Evolutionary conservation across 495 filamentous ascomycete species (phyloP).

Genomic region (Neurospora intermedia): DNA sequence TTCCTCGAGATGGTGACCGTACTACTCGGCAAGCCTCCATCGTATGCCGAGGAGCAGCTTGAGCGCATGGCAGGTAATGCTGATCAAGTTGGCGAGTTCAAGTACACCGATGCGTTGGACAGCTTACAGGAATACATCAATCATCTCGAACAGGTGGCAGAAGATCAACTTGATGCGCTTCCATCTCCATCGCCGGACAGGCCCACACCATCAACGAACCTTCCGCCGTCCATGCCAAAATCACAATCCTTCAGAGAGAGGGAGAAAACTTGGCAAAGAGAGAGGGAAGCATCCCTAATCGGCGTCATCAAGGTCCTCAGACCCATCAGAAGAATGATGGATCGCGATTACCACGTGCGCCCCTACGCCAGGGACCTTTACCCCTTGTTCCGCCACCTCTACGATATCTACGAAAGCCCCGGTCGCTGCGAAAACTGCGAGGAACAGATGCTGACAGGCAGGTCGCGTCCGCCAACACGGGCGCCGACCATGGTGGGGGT

Average conservation of each 20-base stretch:
- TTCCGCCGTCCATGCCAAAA: not conserved
- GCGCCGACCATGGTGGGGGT: not conserved
- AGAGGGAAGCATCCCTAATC: constrained; percentile 5
- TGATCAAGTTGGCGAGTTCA: constrained; percentile 7
- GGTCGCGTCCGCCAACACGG: constrained; percentile 1
- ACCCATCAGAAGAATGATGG: constrained; percentile 20
- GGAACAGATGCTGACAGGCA: constrained; percentile 14
- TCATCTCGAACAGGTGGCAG: constrained; percentile 7
- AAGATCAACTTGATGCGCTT: constrained; percentile 4
- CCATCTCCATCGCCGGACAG: not conserved
- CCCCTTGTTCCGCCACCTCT: constrained; percentile 20
- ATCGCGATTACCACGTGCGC: constrained; percentile 7
- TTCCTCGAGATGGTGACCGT: constrained; percentile 35
- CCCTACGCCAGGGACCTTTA: constrained; percentile 20
- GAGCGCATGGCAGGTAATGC: not conserved
- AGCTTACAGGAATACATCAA: constrained; percentile 12
- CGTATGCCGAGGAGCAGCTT: constrained; percentile 19
- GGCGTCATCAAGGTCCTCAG: constrained; percentile 17
- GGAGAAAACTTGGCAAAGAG: not conserved
- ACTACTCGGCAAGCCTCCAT: constrained; percentile 21
- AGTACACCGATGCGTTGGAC: constrained; percentile 16
- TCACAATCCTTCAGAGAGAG: not conserved
- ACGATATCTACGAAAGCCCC: constrained; percentile 12
- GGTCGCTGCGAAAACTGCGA: constrained; percentile 20
- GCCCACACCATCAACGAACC: not conserved